Percentiles rank a stretch among this genome's conserved stretches.
phyloP scores from a whole-genome alignment of 2,329 filamentous ascomycete genomes.

The Neonectria faginata region DNA sequence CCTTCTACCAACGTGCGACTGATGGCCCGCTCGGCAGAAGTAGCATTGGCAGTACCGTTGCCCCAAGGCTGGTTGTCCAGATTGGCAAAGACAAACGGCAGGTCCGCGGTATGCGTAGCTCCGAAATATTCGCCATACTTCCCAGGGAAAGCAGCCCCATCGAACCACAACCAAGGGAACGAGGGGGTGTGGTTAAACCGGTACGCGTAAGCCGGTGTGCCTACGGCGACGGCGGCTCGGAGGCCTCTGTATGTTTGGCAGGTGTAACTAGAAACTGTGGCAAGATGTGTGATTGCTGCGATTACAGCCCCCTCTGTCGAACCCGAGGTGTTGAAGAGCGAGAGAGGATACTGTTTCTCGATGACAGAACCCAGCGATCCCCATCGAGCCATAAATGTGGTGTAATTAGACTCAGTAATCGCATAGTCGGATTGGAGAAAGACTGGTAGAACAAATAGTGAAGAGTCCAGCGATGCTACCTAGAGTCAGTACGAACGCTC shows the following conservation, averaged over 20 bases:
- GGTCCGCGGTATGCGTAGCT: constrained; percentile 31
- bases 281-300: constrained; percentile 29
- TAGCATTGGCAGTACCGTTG: constrained; percentile 29
- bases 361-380: constrained; percentile 20
- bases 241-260: constrained; percentile 29
- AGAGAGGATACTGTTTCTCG: constrained; percentile 31
- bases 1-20: constrained; percentile 26
- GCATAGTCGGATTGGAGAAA: not conserved
- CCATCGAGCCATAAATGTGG: constrained; percentile 26
- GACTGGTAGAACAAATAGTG: constrained; percentile 28
- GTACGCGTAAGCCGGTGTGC: constrained; percentile 32
- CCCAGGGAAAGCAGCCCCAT: constrained; percentile 19
- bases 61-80: constrained; percentile 33
- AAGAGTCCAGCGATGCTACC: constrained; percentile 26
- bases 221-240: constrained; percentile 20
- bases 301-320: constrained; percentile 22
- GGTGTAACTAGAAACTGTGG: constrained; percentile 26
- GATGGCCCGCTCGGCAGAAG: constrained; percentile 22
- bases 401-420: constrained; percentile 34
- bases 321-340: constrained; percentile 27
- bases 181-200: constrained; percentile 29
- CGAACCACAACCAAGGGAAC: constrained; percentile 32
- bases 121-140: constrained; percentile 20
- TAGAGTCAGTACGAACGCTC: not conserved
- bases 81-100: constrained; percentile 36